Conservation (phyloP, 2,329 filamentous ascomycete species). For the Aspergillus sp. region DNA sequence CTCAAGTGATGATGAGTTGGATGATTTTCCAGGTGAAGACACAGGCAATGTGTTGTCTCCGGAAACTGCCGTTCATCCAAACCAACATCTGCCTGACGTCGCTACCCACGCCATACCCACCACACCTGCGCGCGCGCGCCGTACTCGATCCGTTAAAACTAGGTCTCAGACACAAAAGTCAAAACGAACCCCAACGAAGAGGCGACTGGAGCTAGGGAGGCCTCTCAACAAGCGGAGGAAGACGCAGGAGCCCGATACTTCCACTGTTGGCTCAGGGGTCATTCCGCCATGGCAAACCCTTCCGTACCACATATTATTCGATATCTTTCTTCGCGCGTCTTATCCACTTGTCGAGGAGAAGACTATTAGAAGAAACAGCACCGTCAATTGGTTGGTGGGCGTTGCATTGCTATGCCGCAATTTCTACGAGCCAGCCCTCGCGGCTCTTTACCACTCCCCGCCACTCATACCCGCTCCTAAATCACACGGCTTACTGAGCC, state of each 20-base stretch:
- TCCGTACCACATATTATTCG: constrained; percentile 67
- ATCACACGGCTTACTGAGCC: constrained; percentile 48
- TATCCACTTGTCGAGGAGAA: constrained; percentile 51
- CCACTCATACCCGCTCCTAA: constrained; percentile 58
- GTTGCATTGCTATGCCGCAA: constrained; percentile 61
- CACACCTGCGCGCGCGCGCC: constrained; percentile 11
- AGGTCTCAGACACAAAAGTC: constrained; percentile 23
- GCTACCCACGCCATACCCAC: constrained; percentile 6
- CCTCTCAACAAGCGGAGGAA: constrained; percentile 29
- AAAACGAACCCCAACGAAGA: constrained; percentile 16
- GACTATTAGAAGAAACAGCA: constrained; percentile 22
- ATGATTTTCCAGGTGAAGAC: constrained; percentile 15
- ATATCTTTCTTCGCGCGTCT: constrained; percentile 69
- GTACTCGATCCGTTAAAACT: constrained; percentile 19
- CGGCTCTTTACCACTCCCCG: constrained; percentile 69
- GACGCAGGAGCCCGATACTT: constrained; percentile 16
- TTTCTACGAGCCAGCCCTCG: constrained; percentile 72
- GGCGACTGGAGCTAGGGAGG: constrained; percentile 20
- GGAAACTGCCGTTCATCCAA: constrained; percentile 1
- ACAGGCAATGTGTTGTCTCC: constrained; percentile 10
- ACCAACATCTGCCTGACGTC: constrained; percentile 12
- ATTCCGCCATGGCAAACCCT: constrained; percentile 62
- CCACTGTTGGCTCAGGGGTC: constrained; percentile 27
- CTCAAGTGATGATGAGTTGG: constrained; percentile 32
- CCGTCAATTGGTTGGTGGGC: constrained; percentile 61